These are phyloP conservation scores for Peltaster fructicola DNA, from an alignment of 2,329 filamentous ascomycete species.

Conservation along the genomic window DNA sequence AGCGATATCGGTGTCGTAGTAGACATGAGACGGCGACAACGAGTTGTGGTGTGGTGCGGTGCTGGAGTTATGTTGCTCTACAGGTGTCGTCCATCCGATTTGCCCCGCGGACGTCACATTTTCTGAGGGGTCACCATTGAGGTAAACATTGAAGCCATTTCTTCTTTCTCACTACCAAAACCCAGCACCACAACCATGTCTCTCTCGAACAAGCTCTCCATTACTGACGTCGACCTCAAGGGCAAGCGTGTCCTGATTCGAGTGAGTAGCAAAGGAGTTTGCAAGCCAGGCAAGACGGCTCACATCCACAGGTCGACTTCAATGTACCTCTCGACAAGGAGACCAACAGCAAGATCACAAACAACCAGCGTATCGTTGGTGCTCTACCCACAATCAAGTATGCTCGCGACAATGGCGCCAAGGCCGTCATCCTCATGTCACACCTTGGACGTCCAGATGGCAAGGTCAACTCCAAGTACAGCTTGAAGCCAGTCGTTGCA, in stretches of 20 bases:
- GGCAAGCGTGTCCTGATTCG: conserved; percentile 96
- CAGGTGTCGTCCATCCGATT: no score
- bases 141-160: no score
- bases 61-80: no score
- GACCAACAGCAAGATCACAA: conserved; percentile 68
- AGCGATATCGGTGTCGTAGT: no score
- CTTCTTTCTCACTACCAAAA: no score
- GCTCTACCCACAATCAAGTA: conserved; percentile 37
- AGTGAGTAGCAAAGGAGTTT: conserved; percentile 23
- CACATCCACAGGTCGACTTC: conserved; percentile 69
- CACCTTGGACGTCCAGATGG: conserved; percentile 94
- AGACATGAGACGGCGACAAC: no score
- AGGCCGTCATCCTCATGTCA: conserved; percentile 87
- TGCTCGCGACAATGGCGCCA: conserved; percentile 23
- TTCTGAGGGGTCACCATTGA: no score
- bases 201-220: conserved; percentile 95
- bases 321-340: conserved; percentile 90
- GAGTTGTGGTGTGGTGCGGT: no score
- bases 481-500: conserved; percentile 69
- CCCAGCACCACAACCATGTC: conserved; percentile 50
- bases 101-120: no score
- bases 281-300: no score
- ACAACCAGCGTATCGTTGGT: conserved; percentile 95
- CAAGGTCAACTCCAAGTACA: conserved; percentile 80
- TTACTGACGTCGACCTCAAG: conserved; percentile 92